Evolutionary conservation across 768 basidiomycete genomes (phyloP).

Genomic region (Termitomyces sp.): DNA sequence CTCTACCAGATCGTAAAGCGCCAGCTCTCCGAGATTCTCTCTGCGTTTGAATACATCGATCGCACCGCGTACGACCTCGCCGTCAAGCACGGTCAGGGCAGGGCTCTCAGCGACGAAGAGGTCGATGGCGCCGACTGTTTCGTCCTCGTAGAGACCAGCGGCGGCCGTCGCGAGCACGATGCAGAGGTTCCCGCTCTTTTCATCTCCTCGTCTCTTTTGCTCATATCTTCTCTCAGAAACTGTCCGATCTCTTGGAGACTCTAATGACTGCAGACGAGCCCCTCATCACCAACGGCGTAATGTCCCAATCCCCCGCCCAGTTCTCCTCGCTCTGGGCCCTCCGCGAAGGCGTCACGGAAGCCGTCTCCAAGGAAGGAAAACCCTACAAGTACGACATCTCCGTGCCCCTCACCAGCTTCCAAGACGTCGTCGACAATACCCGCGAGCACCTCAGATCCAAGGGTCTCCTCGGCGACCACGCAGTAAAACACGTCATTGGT

Average conservation of each 20-base stretch:
- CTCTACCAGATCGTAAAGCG: conserved; percentile 78
- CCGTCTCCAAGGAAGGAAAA: conserved; percentile 88
- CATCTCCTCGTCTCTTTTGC: neutral
- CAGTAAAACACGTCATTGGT: conserved; percentile 82
- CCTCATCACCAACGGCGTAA: conserved; percentile 83
- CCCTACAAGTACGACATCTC: conserved; percentile 97
- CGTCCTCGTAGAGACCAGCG: conserved; percentile 91
- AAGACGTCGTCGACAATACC: conserved; percentile 79
- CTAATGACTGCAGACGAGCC: conserved; percentile 69
- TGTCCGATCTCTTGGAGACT: conserved; percentile 69
- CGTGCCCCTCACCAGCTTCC: conserved; percentile 81
- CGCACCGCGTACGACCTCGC: conserved; percentile 78
- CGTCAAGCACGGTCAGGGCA: conserved; percentile 77
- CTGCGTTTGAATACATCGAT: conserved; percentile 97
- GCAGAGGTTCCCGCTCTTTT: conserved; percentile 55
- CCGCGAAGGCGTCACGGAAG: conserved; percentile 89
- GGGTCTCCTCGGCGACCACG: conserved; percentile 63
- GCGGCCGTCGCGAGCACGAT: conserved; percentile 88
- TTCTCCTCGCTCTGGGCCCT: conserved; percentile 88
- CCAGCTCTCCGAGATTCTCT: conserved; percentile 89
- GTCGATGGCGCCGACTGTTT: conserved; percentile 80
- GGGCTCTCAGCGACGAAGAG: conserved; percentile 69
- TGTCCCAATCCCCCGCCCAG: conserved; percentile 88
- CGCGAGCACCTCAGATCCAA: conserved; percentile 64
- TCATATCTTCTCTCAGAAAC: conserved; percentile 57